Conservation (phyloP, 2,329 filamentous ascomycete genomes). For the Aaosphaeria arxii region DNA sequence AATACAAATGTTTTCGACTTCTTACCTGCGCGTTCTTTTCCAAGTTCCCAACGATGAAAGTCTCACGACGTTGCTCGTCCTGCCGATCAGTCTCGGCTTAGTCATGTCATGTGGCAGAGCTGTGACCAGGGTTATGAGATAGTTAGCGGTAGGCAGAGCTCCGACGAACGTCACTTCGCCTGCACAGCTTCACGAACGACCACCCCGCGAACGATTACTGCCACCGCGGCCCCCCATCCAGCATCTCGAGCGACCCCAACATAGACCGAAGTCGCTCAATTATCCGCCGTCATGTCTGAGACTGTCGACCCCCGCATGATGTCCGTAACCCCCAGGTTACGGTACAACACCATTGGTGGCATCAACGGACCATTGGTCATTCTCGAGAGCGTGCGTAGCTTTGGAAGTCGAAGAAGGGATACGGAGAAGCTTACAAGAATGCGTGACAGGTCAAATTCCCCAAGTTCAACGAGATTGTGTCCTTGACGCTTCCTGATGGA, state of each 20-base stretch:
- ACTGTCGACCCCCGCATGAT: conserved; percentile 50
- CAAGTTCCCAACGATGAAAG: too few species aligned
- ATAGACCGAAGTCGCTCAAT: conserved; percentile 13
- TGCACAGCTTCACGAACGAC: conserved; percentile 20
- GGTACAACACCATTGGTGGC: conserved; percentile 97
- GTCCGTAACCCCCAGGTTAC: conserved; percentile 67
- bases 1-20: too few species aligned
- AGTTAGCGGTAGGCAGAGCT: too few species aligned
- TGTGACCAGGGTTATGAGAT: too few species aligned
- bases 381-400: conserved; percentile 77
- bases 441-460: conserved; percentile 85
- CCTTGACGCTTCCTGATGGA: conserved; percentile 92
- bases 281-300: conserved; percentile 34
- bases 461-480: conserved; percentile 96
- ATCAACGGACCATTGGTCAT: conserved; percentile 98
- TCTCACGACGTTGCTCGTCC: too few species aligned
- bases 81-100: too few species aligned
- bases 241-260: conserved; percentile 15
- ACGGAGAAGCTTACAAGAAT: conserved; percentile 17
- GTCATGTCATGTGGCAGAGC: too few species aligned
- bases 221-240: conserved; percentile 10
- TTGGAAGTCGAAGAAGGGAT: conserved; percentile 1
- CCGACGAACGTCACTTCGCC: too few species aligned
- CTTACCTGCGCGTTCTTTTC: too few species aligned
- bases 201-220: conserved; percentile 10